Evolutionary conservation across 164 flowering plant genomes (phyloP).

Genomic region (Saururus chinensis): DNA sequence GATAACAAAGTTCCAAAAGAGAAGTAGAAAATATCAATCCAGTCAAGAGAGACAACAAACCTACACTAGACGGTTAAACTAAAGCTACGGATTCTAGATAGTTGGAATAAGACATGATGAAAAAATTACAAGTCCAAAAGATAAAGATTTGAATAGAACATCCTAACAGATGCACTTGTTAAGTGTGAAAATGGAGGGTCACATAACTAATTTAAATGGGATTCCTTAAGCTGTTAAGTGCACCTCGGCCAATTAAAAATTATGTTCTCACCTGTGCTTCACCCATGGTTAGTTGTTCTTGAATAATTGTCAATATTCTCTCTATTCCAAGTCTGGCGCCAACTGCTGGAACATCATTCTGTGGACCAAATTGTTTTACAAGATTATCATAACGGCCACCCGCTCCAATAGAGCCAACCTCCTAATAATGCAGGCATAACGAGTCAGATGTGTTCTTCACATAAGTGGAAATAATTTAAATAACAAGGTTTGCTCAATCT

Average conservation of each 20-base stretch:
- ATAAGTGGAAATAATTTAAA: neutral
- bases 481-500: too few relatives aligned
- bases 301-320: conserved; percentile 84
- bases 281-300: conserved; percentile 48
- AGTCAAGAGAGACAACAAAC: too few relatives aligned
- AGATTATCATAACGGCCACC: conserved; percentile 98
- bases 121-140: neutral
- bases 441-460: neutral
- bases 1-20: neutral
- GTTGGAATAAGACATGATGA: too few relatives aligned
- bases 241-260: neutral
- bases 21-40: too few relatives aligned
- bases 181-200: neutral
- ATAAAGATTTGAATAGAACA: neutral
- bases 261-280: conserved; percentile 38
- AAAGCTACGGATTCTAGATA: too few relatives aligned
- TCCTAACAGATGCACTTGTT: too few relatives aligned
- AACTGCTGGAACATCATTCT: conserved; percentile 82
- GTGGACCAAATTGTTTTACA: conserved; percentile 69
- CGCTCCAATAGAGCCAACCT: conserved; percentile 96
- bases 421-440: conserved; percentile 23
- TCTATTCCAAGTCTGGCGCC: conserved; percentile 95
- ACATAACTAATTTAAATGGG: neutral
- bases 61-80: too few relatives aligned
- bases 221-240: neutral